Evolutionary conservation across 345 rosid species (phyloP), one percentile per base, ranked within the genome.

Genomic region (Citrus cavaleriei): DNA sequence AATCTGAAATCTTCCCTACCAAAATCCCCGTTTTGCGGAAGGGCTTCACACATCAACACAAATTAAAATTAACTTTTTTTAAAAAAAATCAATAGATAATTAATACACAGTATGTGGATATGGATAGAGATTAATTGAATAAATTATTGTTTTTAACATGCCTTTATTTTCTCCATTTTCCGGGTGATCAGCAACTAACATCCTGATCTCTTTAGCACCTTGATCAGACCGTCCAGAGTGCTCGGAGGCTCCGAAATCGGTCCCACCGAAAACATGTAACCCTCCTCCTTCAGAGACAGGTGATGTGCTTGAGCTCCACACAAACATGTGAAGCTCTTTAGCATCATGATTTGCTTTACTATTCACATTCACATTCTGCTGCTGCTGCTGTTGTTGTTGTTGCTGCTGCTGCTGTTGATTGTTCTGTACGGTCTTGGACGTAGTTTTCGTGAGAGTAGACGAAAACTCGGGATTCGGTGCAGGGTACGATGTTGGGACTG

Each of bases 251-350:
- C 86, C 91, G 7, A 87, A 81, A 28, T 93, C 97, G 0, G 85
- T 80, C 35, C 95, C 90, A 1, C 93, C 95, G 24, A 88, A 91
- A 32, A 88, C 95, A 37, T 90, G 93, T 22, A 88, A 89, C 70
- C 98, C 93, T 5, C 87, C 91, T 16, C 84, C 88, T 79, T 96
- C 99, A 0, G 99, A 95, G 5, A 92, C 95, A 22, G 98, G 99
- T 0, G 99, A 96, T 54, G 95, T 84, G 68, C 97, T 94, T 0
- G 99, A 93, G 88, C 99, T 94, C 99, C 99, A 96, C 12, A 96
- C 98, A 64, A 96, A 96, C 99, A 96, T 96, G 86, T 96, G 98
- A 38, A 94, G 90, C 85, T 96, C 99, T 87, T 86, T 93, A 1
- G 96, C 95, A 37, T 93, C 97, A 70, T 91, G 93, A 69, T 85